Base-by-base conservation (phyloP, 768 basidiomycete genomes). In the Hericium rajendrae region DNA sequence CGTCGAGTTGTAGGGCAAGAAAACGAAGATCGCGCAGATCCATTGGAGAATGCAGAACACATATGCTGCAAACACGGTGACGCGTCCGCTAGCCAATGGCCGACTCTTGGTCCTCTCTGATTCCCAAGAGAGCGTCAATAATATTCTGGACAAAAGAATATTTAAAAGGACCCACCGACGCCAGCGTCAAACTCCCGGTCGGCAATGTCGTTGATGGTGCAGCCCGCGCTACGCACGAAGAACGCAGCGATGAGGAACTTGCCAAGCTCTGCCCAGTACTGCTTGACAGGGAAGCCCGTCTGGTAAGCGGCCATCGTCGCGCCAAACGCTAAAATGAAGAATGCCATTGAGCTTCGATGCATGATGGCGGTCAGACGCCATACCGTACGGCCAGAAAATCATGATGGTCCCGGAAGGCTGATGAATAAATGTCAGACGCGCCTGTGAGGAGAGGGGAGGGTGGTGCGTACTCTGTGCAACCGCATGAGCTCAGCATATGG, bases 371-470 rank as follows among this genome's bases (percentile, higher is more conserved):
- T 1, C 6, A 10, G 32, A 32, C 20, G 41, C 41, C 54, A 20
- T 16, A 54, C 54, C 54, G 8, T 37, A 54, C 3, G 54, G 54
- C 54, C 54, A 54, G 32, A 54, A 54, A 22, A 54, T 54, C 54
- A 54, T 20, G 15, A 54, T 43, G 54, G 20, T 43, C 12, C 54
- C 54, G 16, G 54, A 20, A 9, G 43, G 32, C 26, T 32, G 28
- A 11, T 16, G 13, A 39, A 37, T 10, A 20, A 37, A 10, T 51
- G n/a, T 26, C 26, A 51, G 26, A 11, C 24, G 16, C 9, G 20
- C 8, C 13, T 4, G 22, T 15, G 15, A 46, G 43, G n/a, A n/a
- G 16, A 16, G 16, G 15, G 20, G 20, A 37, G 6, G 20, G 16
- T 2, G 6, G 20, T 22, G 13, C 24, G 9, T 51, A 51, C 49